phyloP scores from a whole-genome alignment of 2,329 filamentous ascomycete genomes.

The Fusarium sp. region DNA sequence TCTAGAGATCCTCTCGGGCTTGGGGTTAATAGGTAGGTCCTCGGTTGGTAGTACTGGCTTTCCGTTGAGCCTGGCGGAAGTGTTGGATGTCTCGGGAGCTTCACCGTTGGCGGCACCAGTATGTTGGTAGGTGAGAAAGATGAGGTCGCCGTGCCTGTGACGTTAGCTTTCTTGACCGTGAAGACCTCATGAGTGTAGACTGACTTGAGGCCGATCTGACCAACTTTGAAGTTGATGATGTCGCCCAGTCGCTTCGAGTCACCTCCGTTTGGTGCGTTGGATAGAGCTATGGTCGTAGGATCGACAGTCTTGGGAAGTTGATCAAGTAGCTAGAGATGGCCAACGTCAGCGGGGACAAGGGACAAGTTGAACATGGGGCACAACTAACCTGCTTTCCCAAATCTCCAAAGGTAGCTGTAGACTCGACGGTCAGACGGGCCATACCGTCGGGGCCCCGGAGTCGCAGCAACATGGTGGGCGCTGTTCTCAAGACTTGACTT shows the following conservation, averaged over 20 bases:
- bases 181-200: constrained; percentile 25
- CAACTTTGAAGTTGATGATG: constrained; percentile 66
- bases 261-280: constrained; percentile 69
- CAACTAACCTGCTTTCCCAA: constrained; percentile 64
- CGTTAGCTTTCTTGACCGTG: constrained; percentile 8
- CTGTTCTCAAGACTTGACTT: constrained; percentile 12
- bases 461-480: constrained; percentile 78
- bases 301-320: constrained; percentile 73
- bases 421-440: constrained; percentile 83
- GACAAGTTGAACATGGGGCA: neutral
- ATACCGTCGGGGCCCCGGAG: constrained; percentile 94
- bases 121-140: constrained; percentile 86
- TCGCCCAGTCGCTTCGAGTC: constrained; percentile 70
- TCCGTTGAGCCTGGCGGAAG: constrained; percentile 80
- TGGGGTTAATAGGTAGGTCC: constrained; percentile 74
- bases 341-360: constrained; percentile 29
- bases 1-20: constrained; percentile 65
- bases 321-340: constrained; percentile 61
- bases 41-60: constrained; percentile 78
- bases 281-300: constrained; percentile 69
- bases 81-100: constrained; percentile 51
- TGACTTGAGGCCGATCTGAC: constrained; percentile 71
- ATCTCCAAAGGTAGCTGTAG: constrained; percentile 77
- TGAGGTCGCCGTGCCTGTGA: constrained; percentile 82
- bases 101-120: constrained; percentile 55